Percentiles rank a stretch among this genome's conserved stretches.
Conservation (phyloP, 2,329 filamentous ascomycete genomes). For the Hymenoscyphus fructigenus region DNA sequence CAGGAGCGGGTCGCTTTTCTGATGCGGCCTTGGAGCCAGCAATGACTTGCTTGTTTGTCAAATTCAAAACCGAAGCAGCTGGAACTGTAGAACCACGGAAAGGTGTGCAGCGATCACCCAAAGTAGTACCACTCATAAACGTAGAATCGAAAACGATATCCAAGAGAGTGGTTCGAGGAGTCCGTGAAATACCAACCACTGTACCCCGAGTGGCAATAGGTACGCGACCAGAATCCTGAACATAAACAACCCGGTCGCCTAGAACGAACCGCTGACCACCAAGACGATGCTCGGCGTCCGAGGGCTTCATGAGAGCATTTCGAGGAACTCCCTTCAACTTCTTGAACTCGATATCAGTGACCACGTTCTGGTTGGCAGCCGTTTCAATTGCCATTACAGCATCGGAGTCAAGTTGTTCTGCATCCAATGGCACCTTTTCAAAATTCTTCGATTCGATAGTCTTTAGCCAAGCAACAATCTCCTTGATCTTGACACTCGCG, state of each 20-base stretch:
- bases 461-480: conserved; percentile 93
- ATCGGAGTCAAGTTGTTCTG: conserved; percentile 91
- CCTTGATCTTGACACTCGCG: conserved; percentile 81
- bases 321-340: conserved; percentile 80
- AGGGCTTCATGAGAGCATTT: conserved; percentile 85
- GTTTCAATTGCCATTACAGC: conserved; percentile 78
- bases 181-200: conserved; percentile 91
- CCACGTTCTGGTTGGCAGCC: conserved; percentile 64
- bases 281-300: conserved; percentile 90
- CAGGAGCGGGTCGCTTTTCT: conserved; percentile 51
- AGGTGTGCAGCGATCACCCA: conserved; percentile 84
- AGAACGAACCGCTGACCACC: conserved; percentile 80
- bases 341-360: conserved; percentile 58
- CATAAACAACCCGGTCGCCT: conserved; percentile 90
- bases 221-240: conserved; percentile 88
- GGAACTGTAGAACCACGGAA: conserved; percentile 94
- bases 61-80: conserved; percentile 83
- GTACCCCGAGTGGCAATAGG: conserved; percentile 90
- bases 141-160: conserved; percentile 92
- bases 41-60: conserved; percentile 78
- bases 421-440: conserved; percentile 92
- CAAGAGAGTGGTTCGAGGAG: conserved; percentile 75
- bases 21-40: conserved; percentile 60
- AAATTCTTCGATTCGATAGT: conserved; percentile 87
- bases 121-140: conserved; percentile 95